phyloP scores from a whole-genome alignment of 345 rosid genomes.

The Geranium rotundifolium region DNA sequence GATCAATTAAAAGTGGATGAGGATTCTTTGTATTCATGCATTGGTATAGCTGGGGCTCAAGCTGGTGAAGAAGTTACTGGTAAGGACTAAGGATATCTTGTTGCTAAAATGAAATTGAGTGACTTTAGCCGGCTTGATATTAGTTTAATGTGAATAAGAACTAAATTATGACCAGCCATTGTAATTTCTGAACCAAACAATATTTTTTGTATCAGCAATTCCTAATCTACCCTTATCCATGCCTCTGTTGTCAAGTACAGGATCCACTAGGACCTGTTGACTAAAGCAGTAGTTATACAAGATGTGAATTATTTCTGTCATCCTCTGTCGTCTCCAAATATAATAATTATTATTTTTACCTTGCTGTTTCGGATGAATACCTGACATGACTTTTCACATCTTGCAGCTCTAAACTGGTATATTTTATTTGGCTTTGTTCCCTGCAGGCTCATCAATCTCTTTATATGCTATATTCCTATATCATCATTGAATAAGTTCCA shows the following conservation, averaged over 20 bases:
- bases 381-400: too few species aligned
- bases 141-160: not conserved
- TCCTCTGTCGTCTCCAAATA: not conserved
- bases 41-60: conserved; percentile 85
- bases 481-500: not conserved
- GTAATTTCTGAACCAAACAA: not conserved
- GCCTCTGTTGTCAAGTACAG: too few species aligned
- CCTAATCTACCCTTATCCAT: too few species aligned
- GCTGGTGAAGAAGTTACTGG: conserved; percentile 54
- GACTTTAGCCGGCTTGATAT: not conserved
- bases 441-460: not conserved
- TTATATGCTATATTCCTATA: too few species aligned
- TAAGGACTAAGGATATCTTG: conserved; percentile 20
- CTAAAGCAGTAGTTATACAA: too few species aligned
- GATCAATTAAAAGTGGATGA: conserved; percentile 81
- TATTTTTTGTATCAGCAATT: too few species aligned
- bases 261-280: not conserved
- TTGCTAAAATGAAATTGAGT: not conserved
- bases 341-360: too few species aligned
- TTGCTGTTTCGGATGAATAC: too few species aligned
- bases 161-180: not conserved
- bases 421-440: too few species aligned
- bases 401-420: too few species aligned
- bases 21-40: conserved; percentile 72
- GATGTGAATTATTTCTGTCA: not conserved